Base-by-base conservation (phyloP, 129 eudicot genomes). In the Centella asiatica region DNA sequence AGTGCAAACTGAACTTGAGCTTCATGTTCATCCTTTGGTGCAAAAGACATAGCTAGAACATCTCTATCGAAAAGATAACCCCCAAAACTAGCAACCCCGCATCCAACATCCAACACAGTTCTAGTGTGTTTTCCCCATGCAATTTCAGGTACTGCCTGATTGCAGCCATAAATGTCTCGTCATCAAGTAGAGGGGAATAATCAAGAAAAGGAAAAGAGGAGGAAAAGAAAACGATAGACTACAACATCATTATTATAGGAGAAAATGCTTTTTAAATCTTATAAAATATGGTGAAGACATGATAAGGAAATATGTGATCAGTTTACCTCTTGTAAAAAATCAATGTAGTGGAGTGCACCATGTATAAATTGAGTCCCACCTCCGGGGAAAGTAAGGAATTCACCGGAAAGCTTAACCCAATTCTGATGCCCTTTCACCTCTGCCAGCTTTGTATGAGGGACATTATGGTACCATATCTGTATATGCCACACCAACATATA, bases 1-100 rank as follows among this genome's bases (percentile, higher is more conserved):
- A 90, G 84, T 48, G 97, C 97, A 73, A 90, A 83, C 67, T 90
- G 95, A 26, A 83, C 83, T 69, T 86, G 97, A 31, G 89, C 90
- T 67, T 81, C 85, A 19, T 83, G 95, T 75, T 83, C 89, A 66
- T 90, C 97, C 45, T 86, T 86, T 12, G 94, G 95, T 10, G 94
- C 94, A 61, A 90, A 83, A 10, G 95, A 86, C 75, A 90, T 78
- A 44, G 97, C 33, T 5, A 86, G 81, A 58, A 80, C 87, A 49
- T 79, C 76, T 76, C 76, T 86, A 9, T 86, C 95, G 23, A 86
- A 86, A 52, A 90, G 89, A 52, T 47, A 90, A 53, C 97, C 97
- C 14, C 94, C 95, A 68, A 90, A 83, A 72, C 95, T 86, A 26
- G 89, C 97, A 14, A 90, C 89, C 56, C 94, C 95, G 25, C 92